Percentiles rank a stretch among this genome's conserved stretches.
Evolutionary conservation across 768 basidiomycete species (phyloP).

Genomic region (Lactifluus piperatus): DNA sequence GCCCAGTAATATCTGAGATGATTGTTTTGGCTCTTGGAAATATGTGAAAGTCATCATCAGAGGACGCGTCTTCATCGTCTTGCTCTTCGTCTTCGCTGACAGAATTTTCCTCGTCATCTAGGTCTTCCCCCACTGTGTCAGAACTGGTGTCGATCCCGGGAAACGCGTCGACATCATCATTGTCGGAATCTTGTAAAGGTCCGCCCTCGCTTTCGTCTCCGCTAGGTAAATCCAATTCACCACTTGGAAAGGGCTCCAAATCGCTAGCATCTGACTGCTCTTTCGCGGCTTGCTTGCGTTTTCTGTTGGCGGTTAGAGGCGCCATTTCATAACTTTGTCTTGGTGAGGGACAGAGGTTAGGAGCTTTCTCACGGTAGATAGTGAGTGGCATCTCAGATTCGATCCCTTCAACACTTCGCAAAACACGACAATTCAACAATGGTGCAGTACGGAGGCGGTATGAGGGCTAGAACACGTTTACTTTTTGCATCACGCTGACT

Average conservation of each 20-base stretch:
- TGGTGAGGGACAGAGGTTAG: neutral
- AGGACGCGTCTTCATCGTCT: constrained; percentile 26
- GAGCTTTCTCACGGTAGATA: constrained; percentile 14
- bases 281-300: constrained; percentile 48
- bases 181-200: constrained; percentile 36
- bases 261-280: constrained; percentile 28
- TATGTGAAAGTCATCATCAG: constrained; percentile 43
- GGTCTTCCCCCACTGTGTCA: constrained; percentile 39
- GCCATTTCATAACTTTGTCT: constrained; percentile 25
- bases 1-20: constrained; percentile 76
- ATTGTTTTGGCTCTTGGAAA: constrained; percentile 60
- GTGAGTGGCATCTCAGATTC: constrained; percentile 21
- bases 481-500: neutral
- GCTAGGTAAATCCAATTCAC: constrained; percentile 61
- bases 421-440: constrained; percentile 29
- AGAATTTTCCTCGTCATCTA: constrained; percentile 30
- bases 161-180: constrained; percentile 61
- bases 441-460: constrained; percentile 87
- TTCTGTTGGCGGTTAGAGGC: constrained; percentile 33
- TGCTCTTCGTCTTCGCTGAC: constrained; percentile 31
- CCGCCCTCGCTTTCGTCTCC: constrained; percentile 52
- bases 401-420: constrained; percentile 10
- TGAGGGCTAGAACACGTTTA: constrained; percentile 21
- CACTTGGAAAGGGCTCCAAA: constrained; percentile 31
- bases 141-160: constrained; percentile 41